Conservation (phyloP, 2,329 filamentous ascomycete genomes). For the Xenoacremonium recifei region DNA sequence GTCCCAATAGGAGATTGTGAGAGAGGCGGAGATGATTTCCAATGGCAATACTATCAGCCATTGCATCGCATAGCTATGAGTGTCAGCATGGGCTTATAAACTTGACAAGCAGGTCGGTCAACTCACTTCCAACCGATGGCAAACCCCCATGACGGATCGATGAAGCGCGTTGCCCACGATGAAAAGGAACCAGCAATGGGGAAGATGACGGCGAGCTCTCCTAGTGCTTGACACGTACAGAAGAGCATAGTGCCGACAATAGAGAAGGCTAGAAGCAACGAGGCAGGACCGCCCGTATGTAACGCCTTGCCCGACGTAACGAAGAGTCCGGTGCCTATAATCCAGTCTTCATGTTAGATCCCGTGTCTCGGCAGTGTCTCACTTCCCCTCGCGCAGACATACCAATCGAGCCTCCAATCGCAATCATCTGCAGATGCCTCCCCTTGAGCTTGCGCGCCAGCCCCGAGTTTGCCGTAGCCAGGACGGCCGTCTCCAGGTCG, state of each 20-base stretch:
- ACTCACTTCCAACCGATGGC: conserved; percentile 91
- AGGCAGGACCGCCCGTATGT: conserved; percentile 71
- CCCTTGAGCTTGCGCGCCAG: conserved; percentile 77
- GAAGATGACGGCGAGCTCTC: conserved; percentile 87
- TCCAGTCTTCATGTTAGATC: background rate
- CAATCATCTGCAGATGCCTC: conserved; percentile 95
- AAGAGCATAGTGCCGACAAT: conserved; percentile 87
- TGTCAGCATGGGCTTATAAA: conserved; percentile 4
- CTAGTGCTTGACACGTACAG: conserved; percentile 86
- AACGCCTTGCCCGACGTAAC: conserved; percentile 77
- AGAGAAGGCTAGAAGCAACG: conserved; percentile 72
- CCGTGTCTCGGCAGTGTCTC: background rate
- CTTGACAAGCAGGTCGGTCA: background rate
- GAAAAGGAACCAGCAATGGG: conserved; percentile 92
- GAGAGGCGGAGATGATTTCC: conserved; percentile 82
- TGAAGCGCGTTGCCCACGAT: conserved; percentile 85
- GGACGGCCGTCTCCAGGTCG: conserved; percentile 56
- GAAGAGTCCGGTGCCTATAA: conserved; percentile 74
- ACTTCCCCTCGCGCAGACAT: conserved; percentile 19
- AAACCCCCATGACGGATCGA: conserved; percentile 93
- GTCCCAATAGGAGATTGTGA: conserved; percentile 83
- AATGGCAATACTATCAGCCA: conserved; percentile 83
- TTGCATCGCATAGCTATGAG: conserved; percentile 72
- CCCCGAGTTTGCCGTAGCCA: conserved; percentile 74
- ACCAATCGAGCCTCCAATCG: conserved; percentile 89